Percentiles rank a stretch among this genome's conserved stretches.
Conservation (phyloP, 2,329 filamentous ascomycete genomes). For the Penicillium crustosum region DNA sequence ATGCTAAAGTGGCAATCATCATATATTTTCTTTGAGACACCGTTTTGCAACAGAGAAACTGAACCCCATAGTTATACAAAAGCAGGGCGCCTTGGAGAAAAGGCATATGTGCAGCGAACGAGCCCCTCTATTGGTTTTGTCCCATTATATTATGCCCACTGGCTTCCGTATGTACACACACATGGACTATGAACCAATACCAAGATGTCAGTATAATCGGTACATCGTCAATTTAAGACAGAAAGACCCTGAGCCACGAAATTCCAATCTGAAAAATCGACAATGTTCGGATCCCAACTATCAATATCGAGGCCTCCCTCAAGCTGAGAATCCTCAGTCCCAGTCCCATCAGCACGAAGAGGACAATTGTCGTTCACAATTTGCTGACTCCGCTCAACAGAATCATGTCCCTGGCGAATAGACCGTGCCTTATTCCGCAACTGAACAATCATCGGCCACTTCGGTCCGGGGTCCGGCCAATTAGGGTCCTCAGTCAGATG, state of each 20-base stretch:
- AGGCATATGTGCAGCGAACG: neutral
- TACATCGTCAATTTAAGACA: neutral
- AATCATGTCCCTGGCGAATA: slow-evolving; percentile 10
- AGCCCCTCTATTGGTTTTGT: neutral
- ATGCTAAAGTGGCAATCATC: neutral
- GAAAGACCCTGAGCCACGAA: slow-evolving; percentile 16
- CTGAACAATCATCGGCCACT: slow-evolving; percentile 24
- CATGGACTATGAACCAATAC: no score
- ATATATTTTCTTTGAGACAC: neutral
- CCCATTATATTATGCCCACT: neutral
- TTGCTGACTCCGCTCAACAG: neutral
- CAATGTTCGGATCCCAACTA: slow-evolving; percentile 20
- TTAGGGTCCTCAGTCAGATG: slow-evolving; percentile 18
- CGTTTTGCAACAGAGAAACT: neutral
- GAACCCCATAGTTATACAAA: no score
- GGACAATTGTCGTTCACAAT: neutral
- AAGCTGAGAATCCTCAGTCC: neutral
- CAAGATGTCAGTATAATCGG: neutral
- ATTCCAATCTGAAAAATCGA: slow-evolving; percentile 25
- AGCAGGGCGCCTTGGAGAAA: neutral
- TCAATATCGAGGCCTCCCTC: slow-evolving; percentile 13
- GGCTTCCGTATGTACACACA: neutral
- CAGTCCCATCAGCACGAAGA: neutral
- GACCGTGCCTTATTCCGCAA: slow-evolving; percentile 21
- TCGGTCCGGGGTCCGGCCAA: slow-evolving; percentile 24